Base-by-base conservation (phyloP, 73 alveolate genomes). In the Blepharisma stoltei region DNA sequence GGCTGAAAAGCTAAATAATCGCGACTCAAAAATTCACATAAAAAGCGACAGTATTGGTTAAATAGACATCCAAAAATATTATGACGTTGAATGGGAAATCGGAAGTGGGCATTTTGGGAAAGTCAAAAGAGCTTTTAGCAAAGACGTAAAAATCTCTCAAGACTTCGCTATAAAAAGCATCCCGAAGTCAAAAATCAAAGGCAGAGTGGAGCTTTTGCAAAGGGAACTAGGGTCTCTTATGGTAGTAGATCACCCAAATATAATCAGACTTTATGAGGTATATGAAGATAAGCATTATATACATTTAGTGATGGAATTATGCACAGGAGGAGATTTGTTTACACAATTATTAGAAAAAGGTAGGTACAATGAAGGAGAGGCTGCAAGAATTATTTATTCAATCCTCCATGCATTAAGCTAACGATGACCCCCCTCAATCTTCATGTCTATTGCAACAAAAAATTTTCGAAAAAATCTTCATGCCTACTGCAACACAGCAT, bases 211-310 rank as follows among this genome's bases (percentile, higher is more conserved):
- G 32, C 23, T 52, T n/a, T 20, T 69, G 55, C 18, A 44, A 14
- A 18, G 79, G n/a, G 79, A 69, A 46, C 41, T 69, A 1, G 79
- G 27, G 20, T 7, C 27, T 43, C 60, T 69, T 11, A 9, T 7
- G 27, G n/a, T 7, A 69, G 60, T 69, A 1, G 95, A 89, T 82
- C 97, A 90, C 55, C 95, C 97, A 54, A 90, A 90, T 78, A 88
- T 90, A 48, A 83, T 90, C 67, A 91, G 85, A 67, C 78, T 91
- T 23, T 91, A 78, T 76, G 97, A 91, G 70, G 78, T 92, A 47
- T 89, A 78, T 76, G 95, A 91, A 78, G 94, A 81, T 32, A 79
- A 52, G 52, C 55, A 84, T 44, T 80, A 82, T 46, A 71, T 89
- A 6, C 78, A 87, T 54, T 69, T 89, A 45, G 90, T 89, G 21